Evolutionary conservation across 805 yeast genomes (phyloP), one percentile per base, ranked within the genome.

Genomic region (Candida easanensis): DNA sequence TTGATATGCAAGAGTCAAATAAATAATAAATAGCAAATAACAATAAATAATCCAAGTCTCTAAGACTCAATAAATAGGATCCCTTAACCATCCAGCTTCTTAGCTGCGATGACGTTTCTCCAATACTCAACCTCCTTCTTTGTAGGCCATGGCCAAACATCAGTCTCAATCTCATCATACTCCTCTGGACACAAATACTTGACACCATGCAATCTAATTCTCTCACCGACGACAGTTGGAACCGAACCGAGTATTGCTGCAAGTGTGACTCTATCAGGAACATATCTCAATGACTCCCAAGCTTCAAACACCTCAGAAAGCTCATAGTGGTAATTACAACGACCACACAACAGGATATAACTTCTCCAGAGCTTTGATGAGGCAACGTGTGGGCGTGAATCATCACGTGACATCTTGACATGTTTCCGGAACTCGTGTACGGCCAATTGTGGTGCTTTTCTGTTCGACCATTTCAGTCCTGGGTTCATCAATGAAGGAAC

Each of bases 361-460:
- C 60, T 53, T 17, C 65, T 66, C 72, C 88, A 73, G 23, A 82
- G 58, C 18, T 58, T 57, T 34, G 71, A 70, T 5, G 69, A 62
- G 0, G 86, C 84, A n/a, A 61, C 28, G 38, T 63, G 57, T 5
- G 53, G 47, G 11, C 44, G 49, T 25, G 52, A 16, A 10, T 47
- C 48, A 1, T 53, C 51, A 20, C 45, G 47, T 0, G 65, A 51
- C n/a, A 61, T 70, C 32, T 74, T 63, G 1, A 70, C 66, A 51
- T 62, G 58, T 21, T 48, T 48, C 44, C 76, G 71, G 60, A 82
- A 76, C 56, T 82, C 86, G 30, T 67, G 71, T 3, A 80, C 68
- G 0, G 85, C 80, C 20, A 79, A 66, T 51, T 82, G 87, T 1
- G 82, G 67, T 0, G 89, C 85, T 40, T 63, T 74, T 31, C 69